phyloP scores from a whole-genome alignment of 2,329 filamentous ascomycete species.

The Aspergillus ibericus region DNA sequence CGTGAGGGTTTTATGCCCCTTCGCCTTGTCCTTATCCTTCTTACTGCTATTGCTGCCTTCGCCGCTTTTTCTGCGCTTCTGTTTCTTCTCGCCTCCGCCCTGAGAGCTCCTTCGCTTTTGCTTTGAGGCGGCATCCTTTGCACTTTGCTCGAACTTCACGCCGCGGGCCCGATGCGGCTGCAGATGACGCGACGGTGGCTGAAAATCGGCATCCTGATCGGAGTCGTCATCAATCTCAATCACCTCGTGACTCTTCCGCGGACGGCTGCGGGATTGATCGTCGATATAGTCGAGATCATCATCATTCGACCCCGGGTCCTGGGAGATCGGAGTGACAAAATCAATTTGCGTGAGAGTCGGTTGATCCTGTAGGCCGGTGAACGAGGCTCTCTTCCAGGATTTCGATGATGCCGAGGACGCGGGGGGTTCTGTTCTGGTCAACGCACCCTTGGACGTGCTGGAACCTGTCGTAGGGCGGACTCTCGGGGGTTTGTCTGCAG shows the following conservation, averaged over 20 bases:
- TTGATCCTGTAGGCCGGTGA: constrained; percentile 29
- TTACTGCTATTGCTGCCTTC: constrained; percentile 20
- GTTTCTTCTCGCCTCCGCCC: constrained; percentile 15
- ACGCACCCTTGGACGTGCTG: constrained; percentile 18
- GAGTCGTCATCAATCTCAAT: constrained; percentile 28
- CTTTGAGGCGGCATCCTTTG: constrained; percentile 16
- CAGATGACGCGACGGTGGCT: constrained; percentile 10
- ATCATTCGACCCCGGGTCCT: constrained; percentile 20
- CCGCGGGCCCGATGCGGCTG: constrained; percentile 11
- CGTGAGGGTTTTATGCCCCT: constrained; percentile 40
- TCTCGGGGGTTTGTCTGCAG: constrained; percentile 19
- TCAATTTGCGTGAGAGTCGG: constrained; percentile 46
- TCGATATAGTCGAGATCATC: constrained; percentile 36
- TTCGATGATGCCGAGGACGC: constrained; percentile 19
- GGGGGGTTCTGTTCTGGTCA: constrained; percentile 16
- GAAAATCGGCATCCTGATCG: constrained; percentile 25
- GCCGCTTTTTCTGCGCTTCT: constrained; percentile 22
- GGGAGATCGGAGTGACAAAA: constrained; percentile 32
- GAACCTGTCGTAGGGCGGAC: constrained; percentile 13
- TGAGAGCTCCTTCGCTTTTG: constrained; percentile 16
- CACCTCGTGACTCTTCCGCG: constrained; percentile 17
- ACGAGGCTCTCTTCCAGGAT: constrained; percentile 19
- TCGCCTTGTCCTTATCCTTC: constrained; percentile 24
- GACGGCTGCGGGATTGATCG: not conserved
- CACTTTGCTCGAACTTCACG: constrained; percentile 12